Conservation (phyloP, 805 yeast species). For the Candida parachauliodes region DNA sequence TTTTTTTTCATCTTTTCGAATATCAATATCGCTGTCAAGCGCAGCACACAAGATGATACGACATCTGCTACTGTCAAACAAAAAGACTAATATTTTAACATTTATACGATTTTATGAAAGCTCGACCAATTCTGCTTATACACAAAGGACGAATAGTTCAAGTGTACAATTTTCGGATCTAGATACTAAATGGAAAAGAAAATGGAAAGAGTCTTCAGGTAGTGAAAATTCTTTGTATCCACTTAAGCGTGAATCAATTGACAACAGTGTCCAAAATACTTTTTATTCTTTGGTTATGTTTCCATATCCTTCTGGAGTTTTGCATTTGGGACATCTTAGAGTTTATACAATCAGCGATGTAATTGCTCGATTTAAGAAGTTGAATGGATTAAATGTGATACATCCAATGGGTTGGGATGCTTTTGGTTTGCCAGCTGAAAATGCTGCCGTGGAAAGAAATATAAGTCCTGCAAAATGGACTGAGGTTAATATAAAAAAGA, state of each 20-base stretch:
- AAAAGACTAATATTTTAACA: too few relatives aligned
- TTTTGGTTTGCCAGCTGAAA: conserved; percentile 96
- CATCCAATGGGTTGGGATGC: conserved; percentile 99
- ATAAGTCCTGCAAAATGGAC: conserved; percentile 87
- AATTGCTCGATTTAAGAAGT: conserved; percentile 70
- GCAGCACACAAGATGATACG: not conserved
- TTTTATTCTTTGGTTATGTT: conserved; percentile 82
- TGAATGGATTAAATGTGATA: conserved; percentile 72
- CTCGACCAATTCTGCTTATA: not conserved
- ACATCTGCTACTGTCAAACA: not conserved
- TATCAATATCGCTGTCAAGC: too few relatives aligned
- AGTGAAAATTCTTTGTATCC: conserved; percentile 34
- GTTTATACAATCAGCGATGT: conserved; percentile 91
- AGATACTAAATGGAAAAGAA: conserved; percentile 51
- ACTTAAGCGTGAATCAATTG: conserved; percentile 15
- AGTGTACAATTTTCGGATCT: conserved; percentile 21
- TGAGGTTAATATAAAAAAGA: conserved; percentile 65
- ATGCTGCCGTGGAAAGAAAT: conserved; percentile 88
- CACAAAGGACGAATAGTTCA: not conserved
- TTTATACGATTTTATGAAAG: not conserved
- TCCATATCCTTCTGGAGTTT: conserved; percentile 92
- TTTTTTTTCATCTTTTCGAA: not conserved
- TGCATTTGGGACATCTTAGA: conserved; percentile 92
- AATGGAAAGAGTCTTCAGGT: conserved; percentile 42
- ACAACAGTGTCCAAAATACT: conserved; percentile 9